phyloP scores from a whole-genome alignment of 441 rosid species.

The Erysimum cheiri region DNA sequence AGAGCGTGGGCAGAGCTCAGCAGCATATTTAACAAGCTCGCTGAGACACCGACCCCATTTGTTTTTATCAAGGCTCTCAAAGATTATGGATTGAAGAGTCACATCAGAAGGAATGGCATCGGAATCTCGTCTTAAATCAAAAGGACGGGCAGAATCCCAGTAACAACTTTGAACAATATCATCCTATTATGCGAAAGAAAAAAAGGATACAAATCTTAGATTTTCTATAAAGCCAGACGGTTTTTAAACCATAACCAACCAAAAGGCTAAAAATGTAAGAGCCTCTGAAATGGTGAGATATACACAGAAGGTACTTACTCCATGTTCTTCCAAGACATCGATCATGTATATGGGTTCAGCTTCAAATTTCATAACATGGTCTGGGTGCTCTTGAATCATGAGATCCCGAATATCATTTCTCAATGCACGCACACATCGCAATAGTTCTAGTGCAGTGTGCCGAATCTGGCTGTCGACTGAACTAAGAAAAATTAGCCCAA shows the following conservation, averaged over 20 bases:
- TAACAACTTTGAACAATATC: constrained; percentile 99
- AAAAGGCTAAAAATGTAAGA: constrained; percentile 34
- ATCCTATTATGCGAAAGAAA: constrained; percentile 60
- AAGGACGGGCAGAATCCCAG: constrained; percentile 95
- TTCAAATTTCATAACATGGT: constrained; percentile 73
- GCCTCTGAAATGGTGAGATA: constrained; percentile 33
- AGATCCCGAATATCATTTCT: constrained; percentile 88
- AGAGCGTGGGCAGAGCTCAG: constrained; percentile 95
- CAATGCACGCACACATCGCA: constrained; percentile 97
- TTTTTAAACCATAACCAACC: constrained; percentile 31
- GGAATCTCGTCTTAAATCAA: constrained; percentile 91
- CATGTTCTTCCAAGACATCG: constrained; percentile 98
- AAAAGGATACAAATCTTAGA: constrained; percentile 17
- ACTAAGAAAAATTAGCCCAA: constrained; percentile 95
- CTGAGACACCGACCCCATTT: constrained; percentile 99
- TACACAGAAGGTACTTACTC: constrained; percentile 59
- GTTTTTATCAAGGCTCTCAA: constrained; percentile 98
- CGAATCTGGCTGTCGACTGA: constrained; percentile 99
- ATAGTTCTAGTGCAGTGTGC: constrained; percentile 92
- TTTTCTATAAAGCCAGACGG: constrained; percentile 34
- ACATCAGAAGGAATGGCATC: constrained; percentile 95
- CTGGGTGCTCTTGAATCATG: constrained; percentile 63
- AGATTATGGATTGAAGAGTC: constrained; percentile 94
- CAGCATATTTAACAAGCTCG: constrained; percentile 94
- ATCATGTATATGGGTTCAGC: constrained; percentile 91